phyloP scores from a whole-genome alignment of 108 stramenopile genomes.

The Fistulifera pelliculosa region DNA sequence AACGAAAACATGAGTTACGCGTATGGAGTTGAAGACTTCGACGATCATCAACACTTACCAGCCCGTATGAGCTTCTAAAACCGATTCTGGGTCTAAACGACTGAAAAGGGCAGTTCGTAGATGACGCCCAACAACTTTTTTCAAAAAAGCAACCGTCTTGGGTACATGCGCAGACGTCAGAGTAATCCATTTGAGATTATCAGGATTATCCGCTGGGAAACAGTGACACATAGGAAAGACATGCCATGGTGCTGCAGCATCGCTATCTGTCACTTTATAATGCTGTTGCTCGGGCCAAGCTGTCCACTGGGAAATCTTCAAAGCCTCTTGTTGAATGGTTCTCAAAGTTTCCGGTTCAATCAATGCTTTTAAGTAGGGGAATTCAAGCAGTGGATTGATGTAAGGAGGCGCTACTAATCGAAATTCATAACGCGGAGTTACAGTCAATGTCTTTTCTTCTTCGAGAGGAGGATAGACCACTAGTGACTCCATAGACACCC shows the following conservation, averaged over 20 bases:
- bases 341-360: conserved; percentile 20
- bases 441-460: conserved; percentile 5
- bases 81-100: conserved; percentile 75
- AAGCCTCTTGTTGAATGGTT: conserved; percentile 47
- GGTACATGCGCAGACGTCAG: conserved; percentile 72
- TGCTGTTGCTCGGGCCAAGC: conserved; percentile 90
- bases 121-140: conserved; percentile 24
- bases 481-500: conserved; percentile 61
- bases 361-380: conserved; percentile 25
- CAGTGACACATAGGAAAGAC: conserved; percentile 93
- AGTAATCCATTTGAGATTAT: conserved; percentile 57
- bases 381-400: conserved; percentile 25
- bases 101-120: conserved; percentile 91
- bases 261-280: conserved; percentile 31
- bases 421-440: conserved; percentile 9
- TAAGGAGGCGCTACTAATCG: conserved; percentile 64
- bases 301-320: conserved; percentile 69
- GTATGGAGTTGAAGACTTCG: no score
- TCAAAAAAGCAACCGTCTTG: conserved; percentile 45
- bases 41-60: conserved; percentile 61
- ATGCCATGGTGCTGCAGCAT: conserved; percentile 48
- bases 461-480: conserved; percentile 13
- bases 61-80: conserved; percentile 86
- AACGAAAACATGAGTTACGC: no score
- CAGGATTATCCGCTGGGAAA: conserved; percentile 80